These are phyloP conservation scores for Hyaloscypha bicolor DNA, from an alignment of 495 filamentous ascomycete species.

Conservation along the genomic window DNA sequence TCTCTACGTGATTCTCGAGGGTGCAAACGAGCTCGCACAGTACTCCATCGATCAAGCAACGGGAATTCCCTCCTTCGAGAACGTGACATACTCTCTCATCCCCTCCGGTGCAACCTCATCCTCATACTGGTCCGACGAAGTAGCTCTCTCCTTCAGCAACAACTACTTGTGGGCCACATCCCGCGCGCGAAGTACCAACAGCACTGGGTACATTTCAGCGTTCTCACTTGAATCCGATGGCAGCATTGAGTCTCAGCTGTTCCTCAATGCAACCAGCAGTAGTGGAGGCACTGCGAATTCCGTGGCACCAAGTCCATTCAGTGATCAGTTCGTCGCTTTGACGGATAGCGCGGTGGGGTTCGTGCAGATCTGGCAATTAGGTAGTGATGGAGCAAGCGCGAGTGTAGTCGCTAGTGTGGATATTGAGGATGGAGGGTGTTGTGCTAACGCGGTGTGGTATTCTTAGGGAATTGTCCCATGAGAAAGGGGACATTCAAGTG, in stretches of 20 bases:
- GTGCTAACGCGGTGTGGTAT: slow-evolving; percentile 38
- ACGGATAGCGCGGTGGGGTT: slow-evolving; percentile 41
- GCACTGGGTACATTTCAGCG: slow-evolving; percentile 38
- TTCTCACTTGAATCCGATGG: slow-evolving; percentile 35
- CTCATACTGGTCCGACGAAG: slow-evolving; percentile 42
- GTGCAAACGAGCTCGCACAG: slow-evolving; percentile 29
- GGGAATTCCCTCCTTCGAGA: slow-evolving; percentile 14
- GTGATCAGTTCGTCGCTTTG: slow-evolving; percentile 37
- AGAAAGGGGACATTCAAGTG: too few species aligned
- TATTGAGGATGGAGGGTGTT: slow-evolving; percentile 38
- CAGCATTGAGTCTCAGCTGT: slow-evolving; percentile 35
- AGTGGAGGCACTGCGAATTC: slow-evolving; percentile 40
- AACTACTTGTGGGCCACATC: slow-evolving; percentile 43
- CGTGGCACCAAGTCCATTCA: slow-evolving; percentile 37
- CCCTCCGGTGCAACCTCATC: slow-evolving; percentile 24
- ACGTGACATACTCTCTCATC: slow-evolving; percentile 27
- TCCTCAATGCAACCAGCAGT: slow-evolving; percentile 36
- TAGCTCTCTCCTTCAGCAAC: slow-evolving; percentile 36
- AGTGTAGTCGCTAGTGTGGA: slow-evolving; percentile 36
- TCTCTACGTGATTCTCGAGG: slow-evolving; percentile 39
- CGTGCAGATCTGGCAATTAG: slow-evolving; percentile 41
- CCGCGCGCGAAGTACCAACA: slow-evolving; percentile 24
- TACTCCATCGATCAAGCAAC: slow-evolving; percentile 22
- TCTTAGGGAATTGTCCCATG: not conserved
- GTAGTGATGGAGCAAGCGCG: slow-evolving; percentile 21